Conservation (phyloP, 805 yeast genomes). For the Cyberlindnera nakhonratchasimensis region DNA sequence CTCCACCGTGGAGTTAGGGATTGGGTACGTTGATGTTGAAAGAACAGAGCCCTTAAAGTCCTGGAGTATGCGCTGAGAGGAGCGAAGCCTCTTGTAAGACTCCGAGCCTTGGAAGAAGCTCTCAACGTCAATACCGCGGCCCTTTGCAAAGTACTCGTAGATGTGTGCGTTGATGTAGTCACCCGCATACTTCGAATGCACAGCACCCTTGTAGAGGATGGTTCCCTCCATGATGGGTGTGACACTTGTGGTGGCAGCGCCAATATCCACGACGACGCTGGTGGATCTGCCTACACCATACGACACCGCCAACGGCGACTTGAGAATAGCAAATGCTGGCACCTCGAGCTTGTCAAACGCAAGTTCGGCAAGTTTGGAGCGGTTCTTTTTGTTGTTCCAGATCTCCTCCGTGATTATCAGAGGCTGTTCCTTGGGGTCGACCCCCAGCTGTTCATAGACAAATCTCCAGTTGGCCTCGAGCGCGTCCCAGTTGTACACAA, state of each 20-base stretch:
- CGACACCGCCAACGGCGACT: constrained; percentile 73
- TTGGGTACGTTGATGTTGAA: constrained; percentile 37
- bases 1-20: constrained; percentile 32
- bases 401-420: constrained; percentile 59
- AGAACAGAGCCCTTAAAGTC: constrained; percentile 47
- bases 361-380: constrained; percentile 56
- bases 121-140: constrained; percentile 20
- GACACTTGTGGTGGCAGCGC: constrained; percentile 63
- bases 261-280: constrained; percentile 79
- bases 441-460: constrained; percentile 51
- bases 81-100: constrained; percentile 38
- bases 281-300: constrained; percentile 76
- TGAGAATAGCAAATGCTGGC: constrained; percentile 72
- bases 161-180: constrained; percentile 73
- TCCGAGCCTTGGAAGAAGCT: constrained; percentile 29
- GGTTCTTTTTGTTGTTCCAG: constrained; percentile 64
- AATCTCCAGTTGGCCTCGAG: constrained; percentile 65
- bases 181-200: constrained; percentile 76
- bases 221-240: constrained; percentile 79
- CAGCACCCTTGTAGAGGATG: constrained; percentile 59
- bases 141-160: constrained; percentile 41
- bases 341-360: constrained; percentile 74
- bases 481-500: constrained; percentile 70
- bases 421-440: constrained; percentile 60
- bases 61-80: constrained; percentile 36